Percentiles rank a stretch among this genome's conserved stretches.
phyloP scores from a whole-genome alignment of 768 basidiomycete species.

The Chalciporus sphaerocephalus region DNA sequence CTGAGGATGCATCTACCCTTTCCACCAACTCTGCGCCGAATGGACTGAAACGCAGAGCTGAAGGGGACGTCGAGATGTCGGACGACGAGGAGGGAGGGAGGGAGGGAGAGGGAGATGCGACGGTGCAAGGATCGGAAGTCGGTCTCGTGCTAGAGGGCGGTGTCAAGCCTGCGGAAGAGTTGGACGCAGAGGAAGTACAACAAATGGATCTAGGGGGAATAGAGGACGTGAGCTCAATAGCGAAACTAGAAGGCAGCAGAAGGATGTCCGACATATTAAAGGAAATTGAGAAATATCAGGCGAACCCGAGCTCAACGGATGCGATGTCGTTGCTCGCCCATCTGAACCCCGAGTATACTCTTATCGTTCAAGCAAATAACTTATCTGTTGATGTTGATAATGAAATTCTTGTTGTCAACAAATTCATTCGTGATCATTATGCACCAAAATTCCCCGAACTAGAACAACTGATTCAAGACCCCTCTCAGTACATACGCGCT shows the following conservation, averaged over 20 bases:
- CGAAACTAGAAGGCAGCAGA: constrained; percentile 84
- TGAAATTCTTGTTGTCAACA: constrained; percentile 94
- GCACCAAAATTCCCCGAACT: constrained; percentile 93
- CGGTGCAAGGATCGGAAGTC: constrained; percentile 40
- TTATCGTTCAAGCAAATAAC: constrained; percentile 98
- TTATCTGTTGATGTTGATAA: constrained; percentile 98
- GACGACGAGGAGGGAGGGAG: constrained; percentile 47
- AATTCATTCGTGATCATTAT: constrained; percentile 99
- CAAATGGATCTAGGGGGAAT: constrained; percentile 86
- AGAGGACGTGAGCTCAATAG: constrained; percentile 83
- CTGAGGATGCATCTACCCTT: constrained; percentile 23
- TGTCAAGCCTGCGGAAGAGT: constrained; percentile 88
- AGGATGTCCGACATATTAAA: constrained; percentile 83
- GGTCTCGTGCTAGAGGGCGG: constrained; percentile 81
- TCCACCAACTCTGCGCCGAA: constrained; percentile 21
- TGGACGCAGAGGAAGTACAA: constrained; percentile 91
- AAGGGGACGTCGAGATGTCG: constrained; percentile 50
- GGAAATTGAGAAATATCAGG: constrained; percentile 88
- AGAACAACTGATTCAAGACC: constrained; percentile 90
- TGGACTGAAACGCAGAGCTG: constrained; percentile 63
- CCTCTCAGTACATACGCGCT: constrained; percentile 87
- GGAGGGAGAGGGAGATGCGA: constrained; percentile 35
- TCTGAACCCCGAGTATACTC: constrained; percentile 90
- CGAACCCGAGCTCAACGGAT: constrained; percentile 72
- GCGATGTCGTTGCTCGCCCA: constrained; percentile 77